These are phyloP conservation scores for Neurospora sp. DNA, from an alignment of 495 filamentous ascomycete genomes.

Conservation along the genomic window DNA sequence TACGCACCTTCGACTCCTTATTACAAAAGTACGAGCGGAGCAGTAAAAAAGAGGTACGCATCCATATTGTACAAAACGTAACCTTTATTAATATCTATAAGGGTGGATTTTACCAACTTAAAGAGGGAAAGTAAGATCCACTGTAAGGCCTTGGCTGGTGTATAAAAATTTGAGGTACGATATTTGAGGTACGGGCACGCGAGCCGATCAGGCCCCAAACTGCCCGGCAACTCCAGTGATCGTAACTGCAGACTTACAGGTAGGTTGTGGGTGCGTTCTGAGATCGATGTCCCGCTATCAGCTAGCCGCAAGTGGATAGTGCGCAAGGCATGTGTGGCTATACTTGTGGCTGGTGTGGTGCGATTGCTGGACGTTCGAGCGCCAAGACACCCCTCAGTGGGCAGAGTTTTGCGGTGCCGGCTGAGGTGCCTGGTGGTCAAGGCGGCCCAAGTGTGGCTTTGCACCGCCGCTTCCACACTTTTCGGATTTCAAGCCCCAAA, in stretches of 20 bases:
- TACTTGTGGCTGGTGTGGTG: slow-evolving; percentile 5
- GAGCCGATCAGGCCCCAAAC: too few species aligned
- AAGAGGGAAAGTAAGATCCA: too few species aligned
- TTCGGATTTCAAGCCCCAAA: slow-evolving; percentile 15
- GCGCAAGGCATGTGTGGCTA: background rate
- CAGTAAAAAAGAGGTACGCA: too few species aligned
- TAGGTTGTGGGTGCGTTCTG: background rate
- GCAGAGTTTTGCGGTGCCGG: background rate
- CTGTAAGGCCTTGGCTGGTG: too few species aligned
- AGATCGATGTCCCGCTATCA: background rate
- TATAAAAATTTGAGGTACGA: too few species aligned
- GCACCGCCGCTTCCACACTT: slow-evolving; percentile 25
- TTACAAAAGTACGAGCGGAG: too few species aligned
- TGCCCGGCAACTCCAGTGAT: background rate
- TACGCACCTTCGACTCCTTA: too few species aligned
- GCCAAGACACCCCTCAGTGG: background rate
- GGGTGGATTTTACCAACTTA: too few species aligned
- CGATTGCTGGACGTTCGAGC: slow-evolving; percentile 3
- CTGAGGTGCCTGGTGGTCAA: background rate
- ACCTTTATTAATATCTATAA: too few species aligned
- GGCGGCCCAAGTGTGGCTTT: slow-evolving; percentile 22
- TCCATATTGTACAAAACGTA: too few species aligned
- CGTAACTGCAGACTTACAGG: background rate
- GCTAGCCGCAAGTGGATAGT: background rate
- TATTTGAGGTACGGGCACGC: too few species aligned